Base-by-base conservation (phyloP, 495 filamentous ascomycete species). In the Aspergillus biplanus region DNA sequence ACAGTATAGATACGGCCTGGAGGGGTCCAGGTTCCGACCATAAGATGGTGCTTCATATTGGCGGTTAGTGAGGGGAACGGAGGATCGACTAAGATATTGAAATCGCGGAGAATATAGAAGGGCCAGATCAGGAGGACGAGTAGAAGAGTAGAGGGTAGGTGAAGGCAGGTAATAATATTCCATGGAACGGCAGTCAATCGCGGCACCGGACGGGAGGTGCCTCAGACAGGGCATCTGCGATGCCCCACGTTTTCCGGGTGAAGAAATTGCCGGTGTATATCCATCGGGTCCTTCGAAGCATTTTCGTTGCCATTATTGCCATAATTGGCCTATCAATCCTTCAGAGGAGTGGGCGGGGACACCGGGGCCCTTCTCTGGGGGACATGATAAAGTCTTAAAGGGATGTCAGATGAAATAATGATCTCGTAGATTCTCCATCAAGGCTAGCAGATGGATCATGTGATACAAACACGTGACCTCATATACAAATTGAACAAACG, bases 1-100 rank as follows among this genome's bases (percentile, higher is more conserved):
- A 95, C 85, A 4, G 90, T 93, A 77, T 92, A 92, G 74, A 95
- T 92, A 71, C 89, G 89, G 57, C 90, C 91, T 68, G 90, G 91
- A 32, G 87, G 88, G 67, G 89, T 92, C 91, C 91, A 93, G 50
- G 90, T 92, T 60, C 90, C 90, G 66, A 91, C 82, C 89, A 93
- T 92, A 72, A 93, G 80, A 79, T 92, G 89, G 72, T 93, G 90
- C 71, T 88, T 80, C 81, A 90, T 90, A 75, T 80, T 85, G 67
- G 62, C 44, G 50, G 52, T 21, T 42, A 39, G 31, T 44, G 59
- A 27, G 39, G 35, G 35, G 21, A 27, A 1, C 21, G 32, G 16
- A 18, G 47, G 16, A 50, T 18, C 47, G 11, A 50, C 7, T 50
- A 27, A 11, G 47, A 18, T 21, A 49, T 55, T 33, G 58, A 53